These are phyloP conservation scores for Yarrowia deformans DNA, from an alignment of 805 yeast genomes.

Conservation along the genomic window DNA sequence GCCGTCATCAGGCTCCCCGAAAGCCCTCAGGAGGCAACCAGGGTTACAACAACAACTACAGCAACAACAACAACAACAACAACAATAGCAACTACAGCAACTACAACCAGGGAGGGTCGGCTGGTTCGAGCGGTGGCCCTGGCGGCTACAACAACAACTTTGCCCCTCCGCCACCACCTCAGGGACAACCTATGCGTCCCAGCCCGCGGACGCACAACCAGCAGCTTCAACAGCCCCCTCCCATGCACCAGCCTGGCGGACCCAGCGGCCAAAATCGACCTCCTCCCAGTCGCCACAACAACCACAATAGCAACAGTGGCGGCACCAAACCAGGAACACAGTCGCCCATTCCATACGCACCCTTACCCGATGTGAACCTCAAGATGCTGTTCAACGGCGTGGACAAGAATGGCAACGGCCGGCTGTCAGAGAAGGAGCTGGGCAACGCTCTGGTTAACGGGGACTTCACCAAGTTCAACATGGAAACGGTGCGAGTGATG, in stretches of 20 bases:
- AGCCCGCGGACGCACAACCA: conserved; percentile 32
- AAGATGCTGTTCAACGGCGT: conserved; percentile 45
- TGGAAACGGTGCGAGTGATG: conserved; percentile 67
- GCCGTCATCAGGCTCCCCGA: conserved; percentile 25
- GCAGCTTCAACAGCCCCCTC: conserved; percentile 32
- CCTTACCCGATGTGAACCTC: conserved; percentile 42
- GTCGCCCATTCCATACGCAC: conserved; percentile 34
- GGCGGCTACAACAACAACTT: conserved; percentile 22
- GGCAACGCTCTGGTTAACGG: conserved; percentile 66
- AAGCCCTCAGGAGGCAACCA: conserved; percentile 28
- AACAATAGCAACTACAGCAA: conserved; percentile 1
- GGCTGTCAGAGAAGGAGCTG: conserved; percentile 63
- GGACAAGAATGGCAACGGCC: conserved; percentile 61
- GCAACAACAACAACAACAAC: conserved; percentile 4
- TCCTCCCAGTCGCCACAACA: conserved; percentile 16
- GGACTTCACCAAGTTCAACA: conserved; percentile 67
- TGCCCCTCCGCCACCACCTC: conserved; percentile 9
- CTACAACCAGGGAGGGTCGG: conserved; percentile 14
- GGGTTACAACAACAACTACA: conserved; percentile 5
- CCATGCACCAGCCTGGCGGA: conserved; percentile 31
- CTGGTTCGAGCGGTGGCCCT: conserved; percentile 5
- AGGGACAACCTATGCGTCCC: neutral
- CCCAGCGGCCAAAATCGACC: conserved; percentile 18
- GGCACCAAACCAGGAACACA: conserved; percentile 13
- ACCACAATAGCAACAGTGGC: conserved; percentile 14